Evolutionary conservation across 768 basidiomycete species (phyloP).

Genomic region (Tricholoma bakamatsutake): DNA sequence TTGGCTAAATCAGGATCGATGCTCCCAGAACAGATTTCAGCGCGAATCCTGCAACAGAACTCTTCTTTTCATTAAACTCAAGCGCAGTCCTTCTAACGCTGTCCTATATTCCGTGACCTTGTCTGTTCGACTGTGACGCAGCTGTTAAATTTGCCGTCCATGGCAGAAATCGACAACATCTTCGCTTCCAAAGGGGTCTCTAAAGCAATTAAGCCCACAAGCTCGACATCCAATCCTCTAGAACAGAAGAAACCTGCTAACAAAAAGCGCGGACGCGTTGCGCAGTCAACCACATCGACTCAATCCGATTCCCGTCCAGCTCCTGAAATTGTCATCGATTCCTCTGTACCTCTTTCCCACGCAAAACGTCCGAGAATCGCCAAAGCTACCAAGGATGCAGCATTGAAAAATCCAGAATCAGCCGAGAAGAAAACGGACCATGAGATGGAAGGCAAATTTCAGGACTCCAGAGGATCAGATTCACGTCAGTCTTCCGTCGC

Average conservation of each 20-base stretch:
- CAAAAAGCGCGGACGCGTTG: conserved; percentile 25
- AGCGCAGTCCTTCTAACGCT: too few species aligned
- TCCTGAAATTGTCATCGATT: conserved; percentile 64
- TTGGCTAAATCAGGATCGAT: background rate
- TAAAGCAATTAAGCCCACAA: conserved; percentile 15
- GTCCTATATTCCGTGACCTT: too few species aligned
- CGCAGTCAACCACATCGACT: conserved; percentile 7
- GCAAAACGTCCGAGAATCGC: conserved; percentile 34
- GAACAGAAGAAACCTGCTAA: conserved; percentile 47
- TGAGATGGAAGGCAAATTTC: conserved; percentile 48
- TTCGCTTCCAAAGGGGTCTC: conserved; percentile 53
- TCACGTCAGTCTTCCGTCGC: conserved; percentile 46
- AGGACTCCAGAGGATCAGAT: conserved; percentile 70
- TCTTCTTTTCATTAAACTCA: too few species aligned
- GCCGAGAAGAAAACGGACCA: conserved; percentile 19
- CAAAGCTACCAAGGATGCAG: conserved; percentile 4
- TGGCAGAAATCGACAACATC: conserved; percentile 84
- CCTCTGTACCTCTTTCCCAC: conserved; percentile 35
- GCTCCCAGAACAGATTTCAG: too few species aligned
- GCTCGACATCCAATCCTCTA: conserved; percentile 24
- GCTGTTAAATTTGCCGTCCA: conserved; percentile 22
- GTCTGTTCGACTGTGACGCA: too few species aligned
- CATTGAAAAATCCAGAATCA: conserved; percentile 9
- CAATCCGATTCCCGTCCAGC: conserved; percentile 29
- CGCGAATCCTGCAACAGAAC: too few species aligned